These are phyloP conservation scores for Cenchrus americanus DNA, from an alignment of 176 grass and related monocot species.

Conservation along the genomic window DNA sequence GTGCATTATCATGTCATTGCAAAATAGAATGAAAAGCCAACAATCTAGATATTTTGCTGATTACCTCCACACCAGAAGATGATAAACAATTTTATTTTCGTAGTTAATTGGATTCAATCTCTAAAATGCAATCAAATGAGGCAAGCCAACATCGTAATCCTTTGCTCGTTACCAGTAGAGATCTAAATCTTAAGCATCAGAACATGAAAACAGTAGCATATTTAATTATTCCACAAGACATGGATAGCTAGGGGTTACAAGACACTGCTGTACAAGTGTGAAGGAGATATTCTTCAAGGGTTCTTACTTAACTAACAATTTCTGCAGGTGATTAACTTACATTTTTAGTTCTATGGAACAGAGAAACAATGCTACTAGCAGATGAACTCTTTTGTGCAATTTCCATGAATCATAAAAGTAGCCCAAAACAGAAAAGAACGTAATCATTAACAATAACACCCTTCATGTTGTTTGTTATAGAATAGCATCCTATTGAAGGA, in stretches of 20 bases:
- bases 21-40: slow-evolving; percentile 3
- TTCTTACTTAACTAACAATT: not conserved
- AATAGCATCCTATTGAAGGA: slow-evolving; percentile 1
- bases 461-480: not conserved
- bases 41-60: not conserved
- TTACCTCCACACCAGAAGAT: not conserved
- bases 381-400: not conserved
- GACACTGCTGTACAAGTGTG: not conserved
- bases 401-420: not conserved
- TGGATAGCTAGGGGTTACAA: not conserved
- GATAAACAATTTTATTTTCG: not conserved
- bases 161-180: not conserved
- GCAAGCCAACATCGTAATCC: not conserved
- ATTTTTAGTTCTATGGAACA: slow-evolving; percentile 17
- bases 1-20: not conserved
- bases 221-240: not conserved
- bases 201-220: not conserved
- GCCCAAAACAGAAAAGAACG: not conserved
- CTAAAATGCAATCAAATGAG: slow-evolving; percentile 15
- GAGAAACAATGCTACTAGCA: not conserved
- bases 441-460: not conserved
- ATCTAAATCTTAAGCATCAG: slow-evolving; percentile 14
- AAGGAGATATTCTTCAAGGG: not conserved
- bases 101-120: not conserved
- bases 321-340: not conserved